Evolutionary conservation across 169 alveolate species (phyloP), one percentile per base, ranked within the genome.

Genomic region (Cryptosporidium viatorum): DNA sequence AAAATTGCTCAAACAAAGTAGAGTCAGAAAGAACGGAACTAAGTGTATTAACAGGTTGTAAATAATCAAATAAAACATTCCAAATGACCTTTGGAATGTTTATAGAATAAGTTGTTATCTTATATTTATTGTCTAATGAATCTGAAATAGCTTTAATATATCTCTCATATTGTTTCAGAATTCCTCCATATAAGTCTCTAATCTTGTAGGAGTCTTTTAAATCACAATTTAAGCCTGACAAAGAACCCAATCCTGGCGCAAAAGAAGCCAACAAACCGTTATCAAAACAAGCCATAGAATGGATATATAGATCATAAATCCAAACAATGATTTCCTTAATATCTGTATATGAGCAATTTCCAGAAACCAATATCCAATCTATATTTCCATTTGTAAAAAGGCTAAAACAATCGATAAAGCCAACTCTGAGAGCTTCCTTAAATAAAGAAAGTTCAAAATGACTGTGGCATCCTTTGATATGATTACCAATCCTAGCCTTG

Each of bases 341-440:
- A 4, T 65, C 89, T 1, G 80, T 31, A 29, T 59, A 59, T 1
- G 59, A 39, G 33, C 52, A 80, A 6, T 62, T 29, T n/a, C 89
- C 52, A 59, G 70, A 80, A 26, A 80, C 48, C n/a, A 80, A 37
- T 3, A 80, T 62, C 89, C 89, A 80, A 50, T 80, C 75, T 31
- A 80, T 80, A 9, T 80, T 80, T 5, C 75, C 89, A 39, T 80
- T 65, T 48, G 62, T 80, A 62, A 80, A 80, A 10, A 80, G 67
- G 2, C 69, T 41, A 41, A 80, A 80, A 35, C 74, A 60, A 8
- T 62, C 55, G 12, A 62, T 62, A 48, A 80, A 80, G 5, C 89
- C 89, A 35, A 23, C 33, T 35, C 8, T 80, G 16, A 80, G 12
- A 5, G 75, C 10, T 29, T 52, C 58, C 31, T 18, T 80, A 1